phyloP scores from a whole-genome alignment of 495 filamentous ascomycete species.

The Xylaria scruposa region DNA sequence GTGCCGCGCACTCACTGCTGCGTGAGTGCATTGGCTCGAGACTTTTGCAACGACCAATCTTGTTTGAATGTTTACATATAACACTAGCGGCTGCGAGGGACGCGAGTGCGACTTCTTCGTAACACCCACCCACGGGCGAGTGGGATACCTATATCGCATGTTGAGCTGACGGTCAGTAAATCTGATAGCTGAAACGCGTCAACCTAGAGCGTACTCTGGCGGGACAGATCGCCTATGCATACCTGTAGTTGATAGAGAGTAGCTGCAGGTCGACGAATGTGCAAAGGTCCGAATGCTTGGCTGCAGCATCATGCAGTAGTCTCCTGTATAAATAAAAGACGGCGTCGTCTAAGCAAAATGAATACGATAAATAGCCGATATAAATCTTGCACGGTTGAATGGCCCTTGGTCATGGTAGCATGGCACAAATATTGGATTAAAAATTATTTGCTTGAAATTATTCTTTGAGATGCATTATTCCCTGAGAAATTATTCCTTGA shows the following conservation, averaged over 20 bases:
- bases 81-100: constrained; percentile 35
- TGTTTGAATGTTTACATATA: not conserved
- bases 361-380: constrained; percentile 22
- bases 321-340: constrained; percentile 32
- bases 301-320: constrained; percentile 42
- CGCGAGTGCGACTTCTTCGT: constrained; percentile 37
- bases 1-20: not conserved
- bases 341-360: constrained; percentile 21
- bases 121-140: constrained; percentile 23
- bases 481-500: too few species aligned
- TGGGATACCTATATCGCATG: constrained; percentile 12
- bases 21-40: constrained; percentile 13
- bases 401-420: not conserved
- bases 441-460: not conserved
- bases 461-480: too few species aligned
- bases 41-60: not conserved
- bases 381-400: not conserved
- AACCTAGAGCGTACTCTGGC: constrained; percentile 32
- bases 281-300: constrained; percentile 38
- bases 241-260: constrained; percentile 29
- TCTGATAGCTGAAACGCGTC: constrained; percentile 37
- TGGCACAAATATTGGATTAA: not conserved
- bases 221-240: constrained; percentile 22
- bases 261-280: constrained; percentile 43
- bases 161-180: constrained; percentile 19